Evolutionary conservation across 345 rosid species (phyloP).

Genomic region (Eucalyptus sp.): DNA sequence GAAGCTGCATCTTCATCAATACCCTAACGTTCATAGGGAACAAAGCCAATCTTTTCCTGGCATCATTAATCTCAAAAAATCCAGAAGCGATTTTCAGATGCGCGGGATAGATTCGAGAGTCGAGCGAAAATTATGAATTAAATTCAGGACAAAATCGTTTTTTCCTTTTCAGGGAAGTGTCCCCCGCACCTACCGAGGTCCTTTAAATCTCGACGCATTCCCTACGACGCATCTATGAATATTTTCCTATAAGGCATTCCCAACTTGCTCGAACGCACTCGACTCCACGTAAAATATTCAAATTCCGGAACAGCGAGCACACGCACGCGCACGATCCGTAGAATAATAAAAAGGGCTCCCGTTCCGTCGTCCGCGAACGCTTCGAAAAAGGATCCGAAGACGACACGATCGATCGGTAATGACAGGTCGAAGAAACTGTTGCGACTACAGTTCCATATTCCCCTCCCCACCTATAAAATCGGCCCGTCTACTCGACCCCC

Average conservation of each 20-base stretch:
- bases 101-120: fast-evolving
- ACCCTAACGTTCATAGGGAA: no score
- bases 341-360: no score
- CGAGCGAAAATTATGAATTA: fast-evolving
- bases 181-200: not conserved
- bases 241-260: not conserved
- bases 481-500: not conserved
- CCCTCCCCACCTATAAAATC: not conserved
- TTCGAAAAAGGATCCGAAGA: not conserved
- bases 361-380: not conserved
- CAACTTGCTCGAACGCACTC: no score
- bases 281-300: no score
- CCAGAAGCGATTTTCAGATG: fast-evolving
- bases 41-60: fast-evolving
- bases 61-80: no score
- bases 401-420: no score
- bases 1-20: not conserved
- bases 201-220: not conserved
- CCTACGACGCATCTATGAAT: not conserved
- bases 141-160: no score
- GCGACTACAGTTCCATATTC: not conserved
- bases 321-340: not conserved
- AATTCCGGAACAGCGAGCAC: not conserved
- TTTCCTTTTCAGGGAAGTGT: no score
- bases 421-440: not conserved